A percentile compares a stretch with the other conserved stretches of the same genome.
Conservation (phyloP, 106 monocot species). For the Acorus calamus region DNA sequence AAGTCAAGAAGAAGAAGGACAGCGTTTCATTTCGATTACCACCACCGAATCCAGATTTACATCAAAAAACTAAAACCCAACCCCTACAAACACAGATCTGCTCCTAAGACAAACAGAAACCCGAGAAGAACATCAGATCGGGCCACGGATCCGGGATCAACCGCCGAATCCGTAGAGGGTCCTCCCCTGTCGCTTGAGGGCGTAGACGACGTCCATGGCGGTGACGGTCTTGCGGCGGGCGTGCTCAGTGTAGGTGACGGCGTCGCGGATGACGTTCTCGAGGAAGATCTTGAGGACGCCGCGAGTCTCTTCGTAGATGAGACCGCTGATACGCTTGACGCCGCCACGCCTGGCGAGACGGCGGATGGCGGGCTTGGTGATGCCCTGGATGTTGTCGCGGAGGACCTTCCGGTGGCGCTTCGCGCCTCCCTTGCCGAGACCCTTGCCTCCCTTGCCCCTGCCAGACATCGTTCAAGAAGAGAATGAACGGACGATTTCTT, state of each 20-base stretch:
- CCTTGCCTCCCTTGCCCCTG: too few relatives aligned
- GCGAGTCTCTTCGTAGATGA: constrained; percentile 58
- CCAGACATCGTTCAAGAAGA: too few relatives aligned
- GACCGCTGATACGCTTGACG: constrained; percentile 50
- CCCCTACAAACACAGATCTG: too few relatives aligned
- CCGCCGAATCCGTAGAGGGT: constrained; percentile 38
- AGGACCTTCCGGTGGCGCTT: constrained; percentile 70
- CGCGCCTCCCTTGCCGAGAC: constrained; percentile 42
- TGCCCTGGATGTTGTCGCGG: constrained; percentile 79
- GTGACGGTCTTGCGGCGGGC: constrained; percentile 45
- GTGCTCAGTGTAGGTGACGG: constrained; percentile 36
- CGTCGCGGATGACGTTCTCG: constrained; percentile 43
- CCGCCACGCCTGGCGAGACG: constrained; percentile 52
- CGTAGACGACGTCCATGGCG: constrained; percentile 51
- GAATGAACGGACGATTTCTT: too few relatives aligned
- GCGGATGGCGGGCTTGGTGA: constrained; percentile 80
- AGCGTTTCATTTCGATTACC: too few relatives aligned
- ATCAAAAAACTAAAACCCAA: too few relatives aligned
- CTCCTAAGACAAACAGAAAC: too few relatives aligned
- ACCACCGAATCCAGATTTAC: too few relatives aligned
- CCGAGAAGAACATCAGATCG: too few relatives aligned
- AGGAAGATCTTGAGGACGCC: constrained; percentile 45
- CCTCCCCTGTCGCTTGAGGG: constrained; percentile 40
- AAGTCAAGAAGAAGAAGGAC: too few relatives aligned
- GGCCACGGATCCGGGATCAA: background rate